Conservation (phyloP, 306 rosid species). For the Erythrophleum fordii region DNA sequence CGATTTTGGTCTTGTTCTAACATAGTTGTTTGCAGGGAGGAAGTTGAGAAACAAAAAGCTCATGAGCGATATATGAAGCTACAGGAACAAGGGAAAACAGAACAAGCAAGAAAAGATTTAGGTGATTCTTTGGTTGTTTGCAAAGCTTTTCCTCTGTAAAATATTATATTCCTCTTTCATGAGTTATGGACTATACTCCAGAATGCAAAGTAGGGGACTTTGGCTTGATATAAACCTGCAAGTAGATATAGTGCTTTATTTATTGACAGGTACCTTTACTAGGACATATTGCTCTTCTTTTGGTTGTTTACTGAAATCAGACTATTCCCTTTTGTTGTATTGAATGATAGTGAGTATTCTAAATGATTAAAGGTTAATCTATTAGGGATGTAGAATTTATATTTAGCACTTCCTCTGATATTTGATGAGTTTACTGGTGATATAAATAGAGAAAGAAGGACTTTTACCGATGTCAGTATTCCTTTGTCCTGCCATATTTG, state of each 20-base stretch:
- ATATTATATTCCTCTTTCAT: background rate
- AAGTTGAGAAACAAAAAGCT: constrained; percentile 68
- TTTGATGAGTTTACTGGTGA: background rate
- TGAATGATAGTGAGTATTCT: background rate
- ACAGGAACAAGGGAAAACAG: constrained; percentile 79
- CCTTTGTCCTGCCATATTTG: background rate
- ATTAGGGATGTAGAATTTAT: background rate
- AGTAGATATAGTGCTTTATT: background rate
- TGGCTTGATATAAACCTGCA: background rate
- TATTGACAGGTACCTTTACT: background rate
- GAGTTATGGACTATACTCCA: background rate
- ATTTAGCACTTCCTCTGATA: background rate
- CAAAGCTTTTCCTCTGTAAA: background rate
- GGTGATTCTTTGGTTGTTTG: constrained; percentile 42
- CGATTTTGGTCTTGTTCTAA: constrained; percentile 4
- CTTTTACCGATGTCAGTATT: background rate
- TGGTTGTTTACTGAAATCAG: background rate
- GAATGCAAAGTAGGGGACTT: background rate
- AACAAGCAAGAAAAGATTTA: constrained; percentile 71
- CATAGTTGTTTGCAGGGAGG: constrained; percentile 58
- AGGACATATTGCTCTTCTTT: background rate
- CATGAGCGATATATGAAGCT: constrained; percentile 74
- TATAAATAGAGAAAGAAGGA: background rate
- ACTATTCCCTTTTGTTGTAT: background rate
- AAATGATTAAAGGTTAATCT: background rate